Evolutionary conservation across 768 basidiomycete genomes (phyloP), one percentile per base, ranked within the genome.

Genomic region (Paxillus rubicundulus): DNA sequence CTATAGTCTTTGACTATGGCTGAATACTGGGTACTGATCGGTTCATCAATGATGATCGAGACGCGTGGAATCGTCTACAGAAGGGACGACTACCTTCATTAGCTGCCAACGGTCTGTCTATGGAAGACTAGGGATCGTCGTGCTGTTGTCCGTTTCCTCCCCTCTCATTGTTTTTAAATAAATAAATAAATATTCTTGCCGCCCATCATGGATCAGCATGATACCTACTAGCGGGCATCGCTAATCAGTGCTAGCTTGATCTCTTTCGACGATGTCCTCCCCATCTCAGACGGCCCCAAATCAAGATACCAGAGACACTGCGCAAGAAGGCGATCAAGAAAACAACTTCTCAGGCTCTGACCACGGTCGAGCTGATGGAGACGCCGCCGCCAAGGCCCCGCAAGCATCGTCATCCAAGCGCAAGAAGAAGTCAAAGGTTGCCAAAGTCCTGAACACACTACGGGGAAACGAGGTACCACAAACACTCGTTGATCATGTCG

Each of bases 391-490:
- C 7, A 61, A 56, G 5, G 45, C 49, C 33, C 57, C 65, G 4
- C 68, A 67, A 14, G 56, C 68, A 46, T 76, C 77, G 12, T 74
- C 74, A 44, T 73, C 74, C 39, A 72, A 70, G 56, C 87, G 87
- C 72, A 92, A 89, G 76, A 93, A 89, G 70, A 92, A 93, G 75
- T 84, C 86, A 4, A 92, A 88, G 65, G 81, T 74, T 20, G 67
- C 76, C 52, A 86, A 76, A 55, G 72, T 73, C 5, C 63, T 84
- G 37, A 76, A 76, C 62, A 74, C 77, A 17, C 59, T 83, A 5
- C 74, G 74, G 14, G 77, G 77, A 16, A 70, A 76, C 18, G 77
- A 82, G 42, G 78, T 85, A 42, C 79, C 84, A 0, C 75, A 87
- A 49, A 74, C 78, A 45, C 67, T 89, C 13, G 80, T 93, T 4